phyloP scores from a whole-genome alignment of 805 yeast species.

The Kazachstania kunashirensis region DNA sequence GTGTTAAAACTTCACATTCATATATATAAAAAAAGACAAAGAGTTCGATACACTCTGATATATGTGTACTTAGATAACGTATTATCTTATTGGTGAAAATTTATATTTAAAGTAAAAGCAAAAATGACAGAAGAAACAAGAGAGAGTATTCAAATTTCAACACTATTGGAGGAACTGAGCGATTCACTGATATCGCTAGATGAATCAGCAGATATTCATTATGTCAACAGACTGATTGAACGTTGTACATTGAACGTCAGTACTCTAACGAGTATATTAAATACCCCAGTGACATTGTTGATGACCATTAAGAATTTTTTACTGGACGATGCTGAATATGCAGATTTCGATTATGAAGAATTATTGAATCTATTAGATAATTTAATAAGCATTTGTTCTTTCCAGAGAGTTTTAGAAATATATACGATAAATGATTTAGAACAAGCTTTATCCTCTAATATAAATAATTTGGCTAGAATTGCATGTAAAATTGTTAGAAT shows the following conservation, averaged over 20 bases:
- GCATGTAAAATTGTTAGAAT: constrained; percentile 22
- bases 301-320: constrained; percentile 13
- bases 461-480: constrained; percentile 12
- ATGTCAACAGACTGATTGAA: constrained; percentile 7
- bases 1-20: too few relatives aligned
- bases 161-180: constrained; percentile 7
- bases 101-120: too few relatives aligned
- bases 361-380: constrained; percentile 16
- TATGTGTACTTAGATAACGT: too few relatives aligned
- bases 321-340: constrained; percentile 1
- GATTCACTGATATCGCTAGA: not conserved
- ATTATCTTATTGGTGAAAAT: too few relatives aligned
- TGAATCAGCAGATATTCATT: not conserved
- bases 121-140: not conserved
- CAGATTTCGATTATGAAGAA: constrained; percentile 15
- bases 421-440: constrained; percentile 18
- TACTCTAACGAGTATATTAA: constrained; percentile 6
- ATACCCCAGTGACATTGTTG: constrained; percentile 12
- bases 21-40: too few relatives aligned
- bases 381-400: constrained; percentile 13
- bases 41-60: too few relatives aligned
- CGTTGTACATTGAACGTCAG: constrained; percentile 16
- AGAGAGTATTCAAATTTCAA: not conserved
- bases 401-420: constrained; percentile 17
- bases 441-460: constrained; percentile 15